Evolutionary conservation across 495 filamentous ascomycete species (phyloP).

Genomic region (Pyronema domesticum): DNA sequence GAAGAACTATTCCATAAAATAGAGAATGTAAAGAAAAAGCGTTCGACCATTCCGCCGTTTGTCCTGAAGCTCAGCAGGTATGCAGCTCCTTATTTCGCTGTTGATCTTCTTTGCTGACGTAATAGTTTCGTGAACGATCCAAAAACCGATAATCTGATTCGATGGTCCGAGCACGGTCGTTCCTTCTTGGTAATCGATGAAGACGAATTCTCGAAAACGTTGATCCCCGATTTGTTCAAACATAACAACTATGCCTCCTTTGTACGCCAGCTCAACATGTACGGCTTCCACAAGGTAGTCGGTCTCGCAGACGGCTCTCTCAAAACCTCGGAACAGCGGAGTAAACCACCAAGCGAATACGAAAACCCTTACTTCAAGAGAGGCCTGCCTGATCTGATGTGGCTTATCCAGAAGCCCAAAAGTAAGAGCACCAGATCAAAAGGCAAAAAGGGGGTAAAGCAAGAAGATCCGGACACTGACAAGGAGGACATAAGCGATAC

Average conservation of each 20-base stretch:
- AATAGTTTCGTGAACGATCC: slow-evolving; percentile 77
- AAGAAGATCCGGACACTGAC: slow-evolving; percentile 49
- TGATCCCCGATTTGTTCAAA: slow-evolving; percentile 96
- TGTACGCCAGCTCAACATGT: slow-evolving; percentile 97
- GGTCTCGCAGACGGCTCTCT: slow-evolving; percentile 94
- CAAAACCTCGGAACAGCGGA: slow-evolving; percentile 88
- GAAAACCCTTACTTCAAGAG: slow-evolving; percentile 90
- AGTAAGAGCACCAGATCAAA: slow-evolving; percentile 40
- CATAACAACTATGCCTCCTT: slow-evolving; percentile 99
- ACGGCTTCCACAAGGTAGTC: slow-evolving; percentile 97
- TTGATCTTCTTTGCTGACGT: slow-evolving; percentile 15
- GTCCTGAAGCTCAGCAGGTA: slow-evolving; percentile 97
- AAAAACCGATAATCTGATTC: slow-evolving; percentile 83
- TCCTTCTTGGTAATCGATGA: slow-evolving; percentile 95
- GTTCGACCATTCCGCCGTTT: slow-evolving; percentile 64
- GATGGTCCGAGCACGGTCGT: slow-evolving; percentile 91
- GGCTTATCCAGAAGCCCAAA: slow-evolving; percentile 96
- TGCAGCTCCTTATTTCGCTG: slow-evolving; percentile 1
- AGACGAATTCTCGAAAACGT: slow-evolving; percentile 92
- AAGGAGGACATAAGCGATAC: slow-evolving; percentile 46
- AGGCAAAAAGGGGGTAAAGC: slow-evolving; percentile 38
- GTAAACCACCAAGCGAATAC: slow-evolving; percentile 96
- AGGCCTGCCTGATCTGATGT: slow-evolving; percentile 80
- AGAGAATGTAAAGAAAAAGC: slow-evolving; percentile 24
- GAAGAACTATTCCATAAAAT: slow-evolving; percentile 19